Percentiles rank a stretch among this genome's conserved stretches.
Evolutionary conservation across 495 filamentous ascomycete species (phyloP).

Genomic region (Aspergillus saccharolyticus): DNA sequence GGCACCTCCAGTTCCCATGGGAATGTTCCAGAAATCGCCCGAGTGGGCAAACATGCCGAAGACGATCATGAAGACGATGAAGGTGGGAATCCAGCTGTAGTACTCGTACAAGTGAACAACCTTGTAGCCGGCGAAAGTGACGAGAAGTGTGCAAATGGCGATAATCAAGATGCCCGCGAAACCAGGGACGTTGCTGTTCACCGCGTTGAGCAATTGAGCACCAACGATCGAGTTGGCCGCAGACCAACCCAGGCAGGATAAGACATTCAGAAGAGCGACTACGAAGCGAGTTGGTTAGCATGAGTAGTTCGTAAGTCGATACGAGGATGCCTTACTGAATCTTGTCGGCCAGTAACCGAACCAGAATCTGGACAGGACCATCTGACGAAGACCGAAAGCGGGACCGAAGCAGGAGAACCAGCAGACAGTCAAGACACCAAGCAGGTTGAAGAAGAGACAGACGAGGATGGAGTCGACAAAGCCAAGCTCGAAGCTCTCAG

Average conservation of each 20-base stretch:
- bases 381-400: slow-evolving; percentile 73
- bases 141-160: slow-evolving; percentile 61
- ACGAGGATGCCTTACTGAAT: slow-evolving; percentile 50
- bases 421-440: slow-evolving; percentile 68
- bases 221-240: slow-evolving; percentile 77
- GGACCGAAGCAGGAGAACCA: slow-evolving; percentile 80
- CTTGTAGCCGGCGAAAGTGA: slow-evolving; percentile 74
- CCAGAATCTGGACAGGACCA: slow-evolving; percentile 79
- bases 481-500: slow-evolving; percentile 61
- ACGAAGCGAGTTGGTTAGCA: slow-evolving; percentile 4
- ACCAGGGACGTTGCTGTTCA: slow-evolving; percentile 65
- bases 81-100: slow-evolving; percentile 73
- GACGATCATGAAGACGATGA: slow-evolving; percentile 73
- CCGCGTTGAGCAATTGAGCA: slow-evolving; percentile 72
- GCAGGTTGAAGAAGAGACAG: slow-evolving; percentile 72
- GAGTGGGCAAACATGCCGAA: slow-evolving; percentile 70
- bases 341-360: slow-evolving; percentile 73
- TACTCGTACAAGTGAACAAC: slow-evolving; percentile 77
- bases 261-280: slow-evolving; percentile 71
- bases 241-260: slow-evolving; percentile 75
- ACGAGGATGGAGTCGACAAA: slow-evolving; percentile 75
- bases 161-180: slow-evolving; percentile 76
- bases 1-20: slow-evolving; percentile 55
- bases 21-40: slow-evolving; percentile 63
- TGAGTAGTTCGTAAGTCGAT: not conserved